Evolutionary conservation across 495 filamentous ascomycete species (phyloP), one percentile per base, ranked within the genome.

Genomic region (Trichoderma orchidacearum): DNA sequence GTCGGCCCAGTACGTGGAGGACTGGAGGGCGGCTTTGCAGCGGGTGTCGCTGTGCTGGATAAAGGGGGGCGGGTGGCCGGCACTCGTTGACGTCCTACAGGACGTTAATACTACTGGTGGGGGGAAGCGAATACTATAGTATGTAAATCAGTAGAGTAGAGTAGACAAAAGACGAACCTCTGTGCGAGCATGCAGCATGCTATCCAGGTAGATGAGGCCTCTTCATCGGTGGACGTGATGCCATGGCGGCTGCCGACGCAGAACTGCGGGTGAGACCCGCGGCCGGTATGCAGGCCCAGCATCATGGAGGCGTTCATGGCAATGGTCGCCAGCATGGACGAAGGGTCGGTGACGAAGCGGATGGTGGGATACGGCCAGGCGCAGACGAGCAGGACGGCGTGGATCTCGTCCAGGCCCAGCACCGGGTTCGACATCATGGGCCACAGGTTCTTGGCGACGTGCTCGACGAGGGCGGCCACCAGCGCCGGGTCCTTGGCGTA

Each of bases 131-230:
- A n/a, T n/a, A n/a, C 15, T 34, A 29, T 1, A 50, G n/a, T 23
- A n/a, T 32, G n/a, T 13, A 18, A 51, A n/a, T 30, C 27, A 13
- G 30, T 7, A 13, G 45, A 41, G 23, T 7, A 3, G 3, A 31
- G 41, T 23, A 45, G 0, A 27, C n/a, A n/a, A 31, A 5, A 17
- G 5, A 59, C 61, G 1, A 58, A 69, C 67, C 70, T 67, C 30
- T 75, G 72, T 3, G 68, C 64, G 9, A 74, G 59, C 11, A 75
- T 71, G 32, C 70, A 72, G 62, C 69, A 72, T 2, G 69, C 72
- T 2, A 68, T 70, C 72, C 72, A 75, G 3, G 72, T 74, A 55
- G 66, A 73, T 1, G 61, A 62, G 5, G 72, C 72, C 48, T 72
- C 72, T n/a, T 74, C 72, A 35, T 75, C 68, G 7, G 41, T 48